Evolutionary conservation across 768 basidiomycete species (phyloP), one percentile per base, ranked within the genome.

Genomic region (Mycena galopus): DNA sequence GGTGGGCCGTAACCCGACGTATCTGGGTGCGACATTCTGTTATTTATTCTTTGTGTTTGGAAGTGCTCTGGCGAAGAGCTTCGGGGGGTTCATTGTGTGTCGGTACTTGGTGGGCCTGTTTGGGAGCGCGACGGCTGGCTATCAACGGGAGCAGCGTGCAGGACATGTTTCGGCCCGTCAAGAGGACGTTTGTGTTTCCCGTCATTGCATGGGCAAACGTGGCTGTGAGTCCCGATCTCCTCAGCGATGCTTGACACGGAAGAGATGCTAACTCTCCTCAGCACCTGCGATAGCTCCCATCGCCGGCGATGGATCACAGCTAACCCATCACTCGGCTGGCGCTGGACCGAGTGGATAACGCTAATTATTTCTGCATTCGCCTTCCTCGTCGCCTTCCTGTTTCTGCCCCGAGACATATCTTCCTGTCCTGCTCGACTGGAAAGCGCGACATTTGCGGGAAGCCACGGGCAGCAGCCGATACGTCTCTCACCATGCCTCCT

Each of bases 121-220:
- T n/a, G 47, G 47, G 47, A 50, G 47, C 47, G 21, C 47, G 47
- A 50, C 47, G 47, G n/a, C 23, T 50, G 47, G 47, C 47, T n/a
- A 50, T 50, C 47, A 50, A 50, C 47, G 47, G 47, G 47, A 50
- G 47, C n/a, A 50, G 47, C 47, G 47, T 50, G 47, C 47, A 50
- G 47, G 47, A 50, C 47, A 50, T 50, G 47, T 50, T 50, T 50
- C 21, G 47, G 47, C 47, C 21, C 23, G 47, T 50, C 47, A 23
- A 50, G 47, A 50, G 47, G n/a, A 7, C 21, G 47, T 50, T 50
- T 50, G 47, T 50, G 47, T 50, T 50, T 42, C 42, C 42, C 10
- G 42, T 42, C 9, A 42, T 42, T n/a, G 42, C 42, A 42, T 42
- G 42, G 42, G 42, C 42, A 42, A 42, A 42, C 42, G 42, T 42